Evolutionary conservation across 108 stramenopile species (phyloP).

Genomic region (Nannochloropsis gaditana): DNA sequence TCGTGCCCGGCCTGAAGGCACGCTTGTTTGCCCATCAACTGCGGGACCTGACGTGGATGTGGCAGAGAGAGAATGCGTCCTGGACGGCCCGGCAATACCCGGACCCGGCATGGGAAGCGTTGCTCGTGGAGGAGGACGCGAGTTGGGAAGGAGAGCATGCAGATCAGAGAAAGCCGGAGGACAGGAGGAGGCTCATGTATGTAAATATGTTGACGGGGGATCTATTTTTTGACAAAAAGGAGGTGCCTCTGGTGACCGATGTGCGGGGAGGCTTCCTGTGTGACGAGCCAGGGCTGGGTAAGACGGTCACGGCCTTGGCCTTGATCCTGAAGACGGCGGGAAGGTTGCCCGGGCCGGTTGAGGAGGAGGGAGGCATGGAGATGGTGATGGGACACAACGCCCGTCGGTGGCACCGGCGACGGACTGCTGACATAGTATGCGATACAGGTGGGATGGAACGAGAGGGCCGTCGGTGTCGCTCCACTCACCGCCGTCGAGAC

Average conservation of each 20-base stretch:
- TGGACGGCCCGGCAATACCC: not conserved
- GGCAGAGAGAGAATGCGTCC: not conserved
- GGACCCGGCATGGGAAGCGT: not conserved
- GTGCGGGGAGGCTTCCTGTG: slow-evolving; percentile 69
- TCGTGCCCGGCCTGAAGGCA: not conserved
- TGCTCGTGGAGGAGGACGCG: not conserved
- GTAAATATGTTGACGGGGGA: not conserved
- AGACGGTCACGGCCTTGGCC: slow-evolving; percentile 69
- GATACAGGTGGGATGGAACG: not conserved
- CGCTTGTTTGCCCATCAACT: not conserved
- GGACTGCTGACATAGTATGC: slow-evolving; percentile 28
- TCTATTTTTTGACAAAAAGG: not conserved
- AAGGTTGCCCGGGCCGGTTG: slow-evolving; percentile 27
- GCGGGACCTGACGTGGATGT: not conserved
- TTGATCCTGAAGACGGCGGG: slow-evolving; percentile 50
- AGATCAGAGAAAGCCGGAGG: not conserved
- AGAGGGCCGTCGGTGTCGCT: not conserved
- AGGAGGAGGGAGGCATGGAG: slow-evolving; percentile 15
- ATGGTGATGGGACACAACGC: not conserved
- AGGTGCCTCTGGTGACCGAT: not conserved
- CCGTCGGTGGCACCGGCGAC: slow-evolving; percentile 7
- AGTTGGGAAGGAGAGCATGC: not conserved
- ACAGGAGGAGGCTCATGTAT: not conserved
- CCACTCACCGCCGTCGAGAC: not conserved
- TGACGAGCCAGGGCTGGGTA: slow-evolving; percentile 75